phyloP scores from a whole-genome alignment of 768 basidiomycete species.

The Crepidotus variabilis region DNA sequence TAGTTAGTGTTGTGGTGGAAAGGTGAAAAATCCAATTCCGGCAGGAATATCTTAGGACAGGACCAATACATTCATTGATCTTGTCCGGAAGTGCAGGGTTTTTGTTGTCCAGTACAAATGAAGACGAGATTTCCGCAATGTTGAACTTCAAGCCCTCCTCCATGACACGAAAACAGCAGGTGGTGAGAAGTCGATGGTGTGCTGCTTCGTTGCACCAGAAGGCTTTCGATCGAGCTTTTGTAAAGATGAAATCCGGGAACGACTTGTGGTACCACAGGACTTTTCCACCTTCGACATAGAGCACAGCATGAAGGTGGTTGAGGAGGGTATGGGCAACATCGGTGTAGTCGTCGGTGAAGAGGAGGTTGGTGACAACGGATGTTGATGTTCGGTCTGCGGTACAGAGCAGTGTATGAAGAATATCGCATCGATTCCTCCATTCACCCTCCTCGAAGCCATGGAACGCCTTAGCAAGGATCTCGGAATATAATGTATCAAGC shows the following conservation, averaged over 20 bases:
- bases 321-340: constrained; percentile 11
- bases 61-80: constrained; percentile 18
- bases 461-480: constrained; percentile 18
- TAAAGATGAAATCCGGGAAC: constrained; percentile 20
- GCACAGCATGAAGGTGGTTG: constrained; percentile 17
- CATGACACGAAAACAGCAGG: constrained; percentile 23
- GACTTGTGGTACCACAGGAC: constrained; percentile 23
- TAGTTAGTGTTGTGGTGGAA: constrained; percentile 15
- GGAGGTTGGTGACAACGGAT: constrained; percentile 13
- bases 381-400: constrained; percentile 18
- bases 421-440: constrained; percentile 6
- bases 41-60: constrained; percentile 24
- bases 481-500: constrained; percentile 12
- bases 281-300: constrained; percentile 8
- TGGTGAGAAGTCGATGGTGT: constrained; percentile 18
- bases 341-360: constrained; percentile 5
- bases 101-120: constrained; percentile 24
- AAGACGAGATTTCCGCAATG: constrained; percentile 26
- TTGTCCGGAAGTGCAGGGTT: constrained; percentile 17
- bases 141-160: constrained; percentile 26
- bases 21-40: constrained; percentile 22
- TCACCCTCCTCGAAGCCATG: constrained; percentile 4
- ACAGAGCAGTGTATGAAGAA: constrained; percentile 12
- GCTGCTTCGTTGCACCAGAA: constrained; percentile 14
- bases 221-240: constrained; percentile 1